These are phyloP conservation scores for Tephrocybe rancida DNA, from an alignment of 768 basidiomycete species.

Conservation along the genomic window DNA sequence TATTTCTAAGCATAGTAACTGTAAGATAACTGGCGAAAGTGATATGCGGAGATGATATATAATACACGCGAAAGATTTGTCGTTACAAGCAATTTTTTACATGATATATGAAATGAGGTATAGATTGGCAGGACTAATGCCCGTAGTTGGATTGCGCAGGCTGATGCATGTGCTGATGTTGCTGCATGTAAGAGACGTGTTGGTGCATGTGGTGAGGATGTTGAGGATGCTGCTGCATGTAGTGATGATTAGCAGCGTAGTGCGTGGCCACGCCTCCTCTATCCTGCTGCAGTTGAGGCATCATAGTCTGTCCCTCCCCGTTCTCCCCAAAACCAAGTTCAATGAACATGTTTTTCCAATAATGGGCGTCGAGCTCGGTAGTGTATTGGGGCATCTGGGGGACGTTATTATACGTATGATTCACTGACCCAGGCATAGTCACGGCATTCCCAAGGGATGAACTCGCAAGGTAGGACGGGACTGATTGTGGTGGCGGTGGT, in stretches of 20 bases:
- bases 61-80: slow-evolving; percentile 2
- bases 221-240: slow-evolving; percentile 21
- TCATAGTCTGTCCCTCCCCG: slow-evolving; percentile 30
- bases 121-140: slow-evolving; percentile 23
- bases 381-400: slow-evolving; percentile 43
- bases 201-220: slow-evolving; percentile 25
- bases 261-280: slow-evolving; percentile 22
- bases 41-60: slow-evolving; percentile 1
- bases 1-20: too few species aligned
- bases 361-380: slow-evolving; percentile 65
- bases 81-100: not conserved
- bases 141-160: slow-evolving; percentile 30
- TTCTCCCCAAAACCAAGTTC: slow-evolving; percentile 70
- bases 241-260: slow-evolving; percentile 26
- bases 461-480: slow-evolving; percentile 3
- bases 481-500: slow-evolving; percentile 21
- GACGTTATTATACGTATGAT: slow-evolving; percentile 35
- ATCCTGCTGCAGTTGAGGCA: slow-evolving; percentile 21
- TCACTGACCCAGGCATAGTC: slow-evolving; percentile 17
- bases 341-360: slow-evolving; percentile 76
- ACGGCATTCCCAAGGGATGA: not conserved
- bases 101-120: slow-evolving; percentile 9
- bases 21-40: not conserved
- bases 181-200: slow-evolving; percentile 31
- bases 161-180: slow-evolving; percentile 27